Evolutionary conservation across 805 yeast genomes (phyloP), one percentile per base, ranked within the genome.

Genomic region (Zygosaccharomyces bisporus): DNA sequence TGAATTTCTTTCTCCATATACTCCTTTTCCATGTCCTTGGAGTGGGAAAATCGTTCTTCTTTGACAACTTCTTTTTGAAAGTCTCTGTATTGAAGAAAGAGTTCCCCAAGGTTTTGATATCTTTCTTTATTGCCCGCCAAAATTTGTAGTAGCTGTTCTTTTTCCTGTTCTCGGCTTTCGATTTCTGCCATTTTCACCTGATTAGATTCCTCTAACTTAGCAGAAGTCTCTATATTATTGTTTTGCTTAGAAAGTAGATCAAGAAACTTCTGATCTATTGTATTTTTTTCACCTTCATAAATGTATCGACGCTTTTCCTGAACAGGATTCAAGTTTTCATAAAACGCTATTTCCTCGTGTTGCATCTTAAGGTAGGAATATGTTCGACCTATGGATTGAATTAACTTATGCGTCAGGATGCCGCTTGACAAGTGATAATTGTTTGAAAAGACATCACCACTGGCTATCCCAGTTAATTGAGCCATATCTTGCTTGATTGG

Each of bases 1-100:
- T 63, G 64, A 23, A 78, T 73, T 58, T 86, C 91, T 23, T 68
- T 70, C 6, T 62, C 55, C 79, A 81, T 83, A 61, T 85, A 89
- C 39, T 69, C 76, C 36, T 71, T 74, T 54, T 88, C 95, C 27
- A 77, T 78, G 1, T 62, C 60, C 34, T 72, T 71, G 4, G 80
- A 70, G 19, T 72, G 73, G 1, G 74, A 55, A 49, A 72, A 72
- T 10, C 67, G 63, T n/a, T 73, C 63, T 35, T 73, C 62, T 21
- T 63, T 70, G 24, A 67, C 63, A 2, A 82, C 64, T 40, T 73
- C 69, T 5, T 72, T 72, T 46, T 74, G 72, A 27, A 81, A 56
- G 4, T 71, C 70, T 56, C 73, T 64, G n/a, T 73, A 70, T 34
- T 53, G 46, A 34, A 49, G 32, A 46, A 49, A 53, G 42, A 54